Conservation (phyloP, 345 rosid species). For the Carallia pectinifolia region DNA sequence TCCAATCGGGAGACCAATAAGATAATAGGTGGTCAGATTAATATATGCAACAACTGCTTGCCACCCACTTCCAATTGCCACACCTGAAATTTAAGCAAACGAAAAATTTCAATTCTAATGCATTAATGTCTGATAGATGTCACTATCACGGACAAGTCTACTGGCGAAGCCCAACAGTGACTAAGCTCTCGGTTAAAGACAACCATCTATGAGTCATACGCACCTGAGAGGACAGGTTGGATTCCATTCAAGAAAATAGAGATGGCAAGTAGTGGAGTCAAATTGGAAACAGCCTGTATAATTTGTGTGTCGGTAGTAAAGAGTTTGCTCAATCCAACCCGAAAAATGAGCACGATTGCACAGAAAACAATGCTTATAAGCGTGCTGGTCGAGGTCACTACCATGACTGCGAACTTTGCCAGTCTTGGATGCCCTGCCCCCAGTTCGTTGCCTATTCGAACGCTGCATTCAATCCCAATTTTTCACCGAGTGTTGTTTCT, state of each 20-base stretch:
- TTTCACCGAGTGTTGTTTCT: not conserved
- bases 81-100: conserved; percentile 42
- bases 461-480: conserved; percentile 34
- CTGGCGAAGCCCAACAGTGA: too few relatives aligned
- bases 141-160: too few relatives aligned
- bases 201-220: not conserved
- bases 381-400: conserved; percentile 64
- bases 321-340: conserved; percentile 59
- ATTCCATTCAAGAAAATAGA: conserved; percentile 85
- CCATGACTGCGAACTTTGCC: conserved; percentile 69
- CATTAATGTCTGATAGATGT: not conserved
- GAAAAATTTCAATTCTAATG: not conserved
- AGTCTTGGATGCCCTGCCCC: conserved; percentile 81
- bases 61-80: conserved; percentile 98
- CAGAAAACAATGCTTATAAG: conserved; percentile 57
- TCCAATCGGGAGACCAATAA: conserved; percentile 91
- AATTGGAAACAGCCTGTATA: conserved; percentile 55
- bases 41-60: conserved; percentile 91
- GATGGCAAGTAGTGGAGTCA: conserved; percentile 79
- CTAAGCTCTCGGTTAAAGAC: too few relatives aligned
- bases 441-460: conserved; percentile 85
- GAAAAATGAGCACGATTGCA: conserved; percentile 44
- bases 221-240: conserved; percentile 95
- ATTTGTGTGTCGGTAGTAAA: conserved; percentile 66
- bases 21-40: conserved; percentile 67